phyloP scores from a whole-genome alignment of 352 stramenopile species.

The Phytophthora aleatoria region DNA sequence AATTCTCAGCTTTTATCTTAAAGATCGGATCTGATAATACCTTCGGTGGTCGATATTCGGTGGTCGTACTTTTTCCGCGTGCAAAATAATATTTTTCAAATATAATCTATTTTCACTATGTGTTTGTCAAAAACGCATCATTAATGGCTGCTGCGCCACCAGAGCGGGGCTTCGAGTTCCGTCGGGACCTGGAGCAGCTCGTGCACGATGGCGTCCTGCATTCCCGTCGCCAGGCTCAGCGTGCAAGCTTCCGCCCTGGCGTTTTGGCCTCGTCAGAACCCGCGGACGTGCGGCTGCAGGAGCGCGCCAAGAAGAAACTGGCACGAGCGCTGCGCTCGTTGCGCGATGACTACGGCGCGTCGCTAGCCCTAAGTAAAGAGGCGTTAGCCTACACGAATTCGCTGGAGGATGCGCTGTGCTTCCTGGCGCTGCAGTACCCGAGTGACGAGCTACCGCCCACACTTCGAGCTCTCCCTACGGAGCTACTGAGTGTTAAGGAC shows the following conservation, averaged over 20 bases:
- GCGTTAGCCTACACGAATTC: constrained; percentile 66
- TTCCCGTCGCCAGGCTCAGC: constrained; percentile 33
- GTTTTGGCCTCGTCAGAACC: constrained; percentile 32
- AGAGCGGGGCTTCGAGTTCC: constrained; percentile 64
- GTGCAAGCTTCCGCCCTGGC: constrained; percentile 53
- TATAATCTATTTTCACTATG: too few species aligned
- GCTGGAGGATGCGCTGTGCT: constrained; percentile 70
- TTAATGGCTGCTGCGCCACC: too few species aligned
- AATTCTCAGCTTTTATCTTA: too few species aligned
- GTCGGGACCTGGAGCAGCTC: constrained; percentile 51
- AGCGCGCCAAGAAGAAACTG: constrained; percentile 65
- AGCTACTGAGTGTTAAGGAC: constrained; percentile 8
- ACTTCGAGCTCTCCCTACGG: constrained; percentile 42
- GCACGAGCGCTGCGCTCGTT: constrained; percentile 47
- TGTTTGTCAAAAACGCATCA: too few species aligned
- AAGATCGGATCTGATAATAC: too few species aligned
- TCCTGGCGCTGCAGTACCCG: constrained; percentile 58
- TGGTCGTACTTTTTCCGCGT: too few species aligned
- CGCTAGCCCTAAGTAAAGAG: constrained; percentile 35
- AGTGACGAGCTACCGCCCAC: constrained; percentile 58
- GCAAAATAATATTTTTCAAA: too few species aligned
- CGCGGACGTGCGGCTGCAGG: constrained; percentile 45
- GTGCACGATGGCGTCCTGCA: constrained; percentile 51
- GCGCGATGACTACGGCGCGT: constrained; percentile 56
- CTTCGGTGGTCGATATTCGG: too few species aligned